Percentiles rank a stretch among this genome's conserved stretches.
Evolutionary conservation across 2,329 filamentous ascomycete genomes (phyloP).

Genomic region (Apiospora malaysiana): DNA sequence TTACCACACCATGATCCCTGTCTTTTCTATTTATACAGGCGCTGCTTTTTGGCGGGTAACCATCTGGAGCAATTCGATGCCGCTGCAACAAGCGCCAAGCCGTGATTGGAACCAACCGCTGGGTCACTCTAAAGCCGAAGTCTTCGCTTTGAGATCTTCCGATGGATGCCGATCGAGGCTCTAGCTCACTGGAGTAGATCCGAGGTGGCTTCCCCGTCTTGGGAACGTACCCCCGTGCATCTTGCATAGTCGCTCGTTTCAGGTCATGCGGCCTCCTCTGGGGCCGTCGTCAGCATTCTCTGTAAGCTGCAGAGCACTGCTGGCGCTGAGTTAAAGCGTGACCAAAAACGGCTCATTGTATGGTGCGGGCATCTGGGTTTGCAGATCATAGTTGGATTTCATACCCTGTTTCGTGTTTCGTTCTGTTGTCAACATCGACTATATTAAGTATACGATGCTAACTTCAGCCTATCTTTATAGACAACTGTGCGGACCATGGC

Average conservation of each 20-base stretch:
- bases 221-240: not conserved
- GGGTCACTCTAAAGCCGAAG: not conserved
- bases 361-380: not conserved
- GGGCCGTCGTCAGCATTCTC: constrained; percentile 15
- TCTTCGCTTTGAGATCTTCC: not conserved
- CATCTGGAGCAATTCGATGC: not conserved
- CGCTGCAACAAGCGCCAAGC: constrained; percentile 1
- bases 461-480: constrained; percentile 45
- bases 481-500: constrained; percentile 71
- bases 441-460: constrained; percentile 23
- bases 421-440: not conserved
- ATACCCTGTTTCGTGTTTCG: constrained; percentile 12
- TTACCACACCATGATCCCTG: not conserved
- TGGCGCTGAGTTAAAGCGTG: not conserved
- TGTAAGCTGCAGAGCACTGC: not conserved
- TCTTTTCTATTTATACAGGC: constrained; percentile 27
- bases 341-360: not conserved
- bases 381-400: not conserved
- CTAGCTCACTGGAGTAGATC: constrained; percentile 3
- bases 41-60: constrained; percentile 23
- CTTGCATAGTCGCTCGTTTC: constrained; percentile 19
- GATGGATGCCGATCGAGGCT: constrained; percentile 1
- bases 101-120: not conserved
- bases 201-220: not conserved
- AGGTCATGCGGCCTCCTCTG: constrained; percentile 11